Base-by-base conservation (phyloP, 192 early-diverging fungal genomes). In the Fimicolochytrium jonesii region DNA sequence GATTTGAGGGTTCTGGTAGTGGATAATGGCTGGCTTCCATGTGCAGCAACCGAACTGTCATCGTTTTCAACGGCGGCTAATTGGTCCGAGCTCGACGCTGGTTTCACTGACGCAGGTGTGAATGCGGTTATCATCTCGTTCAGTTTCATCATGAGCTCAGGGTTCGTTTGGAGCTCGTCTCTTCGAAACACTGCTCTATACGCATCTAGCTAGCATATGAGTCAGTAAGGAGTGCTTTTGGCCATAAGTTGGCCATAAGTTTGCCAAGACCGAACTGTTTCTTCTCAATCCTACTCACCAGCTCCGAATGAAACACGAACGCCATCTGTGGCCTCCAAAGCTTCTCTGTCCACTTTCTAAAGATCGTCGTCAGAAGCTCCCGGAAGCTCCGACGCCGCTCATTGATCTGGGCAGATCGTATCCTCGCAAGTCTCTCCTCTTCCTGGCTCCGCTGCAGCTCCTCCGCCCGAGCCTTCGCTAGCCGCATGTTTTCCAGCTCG, bases 301-400 rank as follows among this genome's bases (percentile, higher is more conserved):
- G 34, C 64, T 79, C 77, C n/a, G 7, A 35, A 23, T 70, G 68
- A 1, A 52, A 43, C 3, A 79, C 45, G 28, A 45, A 70, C 35
- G 70, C 77, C 18, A 68, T 59, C 28, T 37, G 42, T 2, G 64
- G 33, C 33, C 77, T 66, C 72, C 72, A 79, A 9, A 73, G 42
- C 45, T 66, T 69, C 22, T 31, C 35, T 7, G 63, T 54, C 77
- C 77, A 79, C 36, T 70, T 73, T 43, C 48, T 68, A 64, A 77
- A 81, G 2, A 72, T 51, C 6, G 77, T 71, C 4, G 65, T 50
- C 30, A 76, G 59, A 25, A 81, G 61, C 54, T 81, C 72, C 9
- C 31, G 44, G 35, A 77, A 77, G 6, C 64, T 50, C 25, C 37
- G 25, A 1, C 60, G 45, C 41, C 67, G 61, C 52, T 81, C 77